Conservation (phyloP, 2,329 filamentous ascomycete genomes). For the Ophiostoma sp. region DNA sequence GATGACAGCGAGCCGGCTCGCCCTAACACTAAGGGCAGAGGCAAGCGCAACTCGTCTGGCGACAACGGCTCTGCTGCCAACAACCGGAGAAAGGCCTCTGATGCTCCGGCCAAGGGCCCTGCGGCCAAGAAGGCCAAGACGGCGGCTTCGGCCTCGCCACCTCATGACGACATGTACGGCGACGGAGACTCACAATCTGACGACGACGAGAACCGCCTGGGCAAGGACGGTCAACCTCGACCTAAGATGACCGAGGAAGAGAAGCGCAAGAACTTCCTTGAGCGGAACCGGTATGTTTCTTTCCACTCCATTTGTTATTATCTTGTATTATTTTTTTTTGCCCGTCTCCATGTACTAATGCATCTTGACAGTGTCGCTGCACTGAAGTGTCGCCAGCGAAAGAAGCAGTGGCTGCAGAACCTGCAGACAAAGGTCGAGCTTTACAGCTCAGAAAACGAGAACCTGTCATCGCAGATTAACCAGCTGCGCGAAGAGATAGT, state of each 20-base stretch:
- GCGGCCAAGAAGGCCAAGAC: conserved; percentile 70
- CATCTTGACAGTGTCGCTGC: conserved; percentile 74
- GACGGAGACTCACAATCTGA: conserved; percentile 37
- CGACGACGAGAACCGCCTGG: conserved; percentile 53
- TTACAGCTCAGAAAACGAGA: conserved; percentile 89
- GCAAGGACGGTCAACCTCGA: conserved; percentile 61
- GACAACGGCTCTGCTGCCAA: conserved; percentile 49
- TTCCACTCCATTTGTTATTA: neutral
- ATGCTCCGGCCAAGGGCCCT: conserved; percentile 65
- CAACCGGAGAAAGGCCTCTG: conserved; percentile 73
- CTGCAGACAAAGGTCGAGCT: conserved; percentile 93
- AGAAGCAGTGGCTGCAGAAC: conserved; percentile 98
- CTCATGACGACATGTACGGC: conserved; percentile 16
- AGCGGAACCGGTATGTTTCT: conserved; percentile 75
- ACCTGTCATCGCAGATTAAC: conserved; percentile 77
- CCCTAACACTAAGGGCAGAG: conserved; percentile 64
- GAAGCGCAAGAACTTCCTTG: conserved; percentile 96
- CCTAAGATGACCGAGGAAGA: conserved; percentile 96
- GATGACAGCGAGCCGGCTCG: conserved; percentile 72
- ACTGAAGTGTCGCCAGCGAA: conserved; percentile 93
- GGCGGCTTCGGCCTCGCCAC: conserved; percentile 35
- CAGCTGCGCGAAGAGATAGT: conserved; percentile 89
- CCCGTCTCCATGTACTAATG: neutral
- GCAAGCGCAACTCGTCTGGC: conserved; percentile 62
- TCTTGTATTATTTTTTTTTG: neutral